Base-by-base conservation (phyloP, 495 filamentous ascomycete species). In the Usnea hakonensis region DNA sequence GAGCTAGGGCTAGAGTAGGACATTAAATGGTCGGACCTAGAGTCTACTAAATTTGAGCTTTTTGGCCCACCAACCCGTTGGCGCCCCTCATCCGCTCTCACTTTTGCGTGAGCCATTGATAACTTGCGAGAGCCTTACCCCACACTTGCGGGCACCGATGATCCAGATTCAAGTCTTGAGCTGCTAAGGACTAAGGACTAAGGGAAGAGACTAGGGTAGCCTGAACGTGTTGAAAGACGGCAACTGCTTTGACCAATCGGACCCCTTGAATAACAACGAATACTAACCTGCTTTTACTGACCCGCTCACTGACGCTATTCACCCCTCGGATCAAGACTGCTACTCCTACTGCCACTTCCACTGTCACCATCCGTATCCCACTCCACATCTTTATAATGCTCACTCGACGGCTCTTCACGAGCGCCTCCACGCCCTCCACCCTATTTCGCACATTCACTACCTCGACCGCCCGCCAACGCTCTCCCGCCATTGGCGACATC, bases 401-500 rank as follows among this genome's bases (percentile, higher is more conserved):
- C 64, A 69, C 73, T 36, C 75, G 78, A 66, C 81, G 80, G 62
- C 67, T 79, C 63, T 57, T 80, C 62, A 78, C 78, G 69, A 69
- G 68, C 64, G 65, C 78, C 64, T 72, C 77, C 48, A 70, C 75
- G 60, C 72, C 85, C 62, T 73, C 76, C 62, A 67, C 72, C 16
- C 55, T 69, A 55, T 67, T 81, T 46, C 83, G 89, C 53, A 74
- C 84, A 36, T 85, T 93, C 71, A 78, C 79, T 64, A 83, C 83
- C 48, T 83, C 86, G 44, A 69, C 78, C 41, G 61, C 76, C 61
- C 69, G 75, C 65, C 78, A 80, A 65, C 81, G 82, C 58, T 75
- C 87, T 52, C 94, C 95, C n/a, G 85, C 87, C 33, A 80, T 98
- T 28, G 86, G 89, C 68, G 91, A 97, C 76, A 84, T 98, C 73